Evolutionary conservation across 257 asterid species (phyloP), one percentile per base, ranked within the genome.

Genomic region (Penstemon barbatus): DNA sequence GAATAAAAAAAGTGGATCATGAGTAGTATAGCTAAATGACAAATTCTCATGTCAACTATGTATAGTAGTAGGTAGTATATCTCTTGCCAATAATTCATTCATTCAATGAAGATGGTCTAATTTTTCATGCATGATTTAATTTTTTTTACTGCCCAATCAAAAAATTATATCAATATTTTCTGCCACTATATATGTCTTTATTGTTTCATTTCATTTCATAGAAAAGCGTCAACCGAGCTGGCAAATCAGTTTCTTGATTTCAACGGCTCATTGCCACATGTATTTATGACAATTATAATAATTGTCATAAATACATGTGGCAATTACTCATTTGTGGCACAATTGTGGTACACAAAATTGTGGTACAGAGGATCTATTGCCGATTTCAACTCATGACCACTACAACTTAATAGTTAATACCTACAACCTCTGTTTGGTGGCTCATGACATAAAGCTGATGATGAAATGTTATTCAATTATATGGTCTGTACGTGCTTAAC

Each of bases 41-140:
- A 68, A 77, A 43, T 8, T 57, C 39, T 56, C 56, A 72, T 68
- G 65, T 33, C 64, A 43, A 18, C 40, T 42, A 25, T 25, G 2
- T 25, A 25, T 25, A 25, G 3, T 25, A 15, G 18, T 15, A 15
- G 18, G 18, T 15, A 25, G 33, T 25, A 64, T 55, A 19, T 57
- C 40, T 8, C 54, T 49, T 18, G 36, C 37, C 79, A 70, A 74
- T 78, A 78, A 70, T 78, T 61, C 51, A 74, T 15, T 15, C 18
- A 15, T 15, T 0, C 18, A 15, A 15, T 15, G 0, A 15, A 15
- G 18, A n/a, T n/a, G n/a, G n/a, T n/a, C n/a, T n/a, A n/a, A n/a
- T n/a, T n/a, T n/a, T n/a, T n/a, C n/a, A n/a, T n/a, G 59, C 74
- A 55, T 78, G 82, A 70, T 70, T 71, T 59, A 69, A 43, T 50